phyloP scores from a whole-genome alignment of 495 filamentous ascomycete genomes.

The Aspergillus funiculosus region DNA sequence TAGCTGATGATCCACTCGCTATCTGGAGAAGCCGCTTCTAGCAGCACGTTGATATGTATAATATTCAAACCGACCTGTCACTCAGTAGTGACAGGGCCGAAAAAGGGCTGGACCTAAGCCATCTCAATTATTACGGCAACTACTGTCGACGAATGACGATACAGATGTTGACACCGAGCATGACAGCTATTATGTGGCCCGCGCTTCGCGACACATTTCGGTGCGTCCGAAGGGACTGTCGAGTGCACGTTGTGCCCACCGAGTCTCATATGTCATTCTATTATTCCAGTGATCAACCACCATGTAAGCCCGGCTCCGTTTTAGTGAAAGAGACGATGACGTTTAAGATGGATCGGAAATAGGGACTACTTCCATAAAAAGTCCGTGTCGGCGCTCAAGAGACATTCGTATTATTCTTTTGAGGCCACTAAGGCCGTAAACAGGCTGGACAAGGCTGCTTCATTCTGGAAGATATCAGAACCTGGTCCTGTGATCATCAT shows the following conservation, averaged over 20 bases:
- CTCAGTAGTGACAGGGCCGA: conserved; percentile 1
- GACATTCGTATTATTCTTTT: no score
- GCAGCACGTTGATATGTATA: not conserved
- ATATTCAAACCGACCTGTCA: conserved; percentile 1
- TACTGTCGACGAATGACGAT: conserved; percentile 8
- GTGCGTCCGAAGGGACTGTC: not conserved
- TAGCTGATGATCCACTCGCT: not conserved
- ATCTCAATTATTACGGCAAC: conserved; percentile 8
- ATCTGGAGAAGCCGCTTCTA: not conserved
- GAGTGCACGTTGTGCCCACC: not conserved
- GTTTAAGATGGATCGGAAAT: no score
- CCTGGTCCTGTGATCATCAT: no score
- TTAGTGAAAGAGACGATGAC: no score
- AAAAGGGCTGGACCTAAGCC: conserved; percentile 6
- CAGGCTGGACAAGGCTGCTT: no score
- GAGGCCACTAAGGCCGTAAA: no score
- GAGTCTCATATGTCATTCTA: conserved; percentile 5
- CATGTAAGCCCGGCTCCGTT: no score
- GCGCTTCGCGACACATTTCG: conserved; percentile 12
- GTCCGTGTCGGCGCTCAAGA: no score
- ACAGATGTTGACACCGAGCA: conserved; percentile 3
- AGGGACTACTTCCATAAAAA: no score
- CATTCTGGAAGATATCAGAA: no score
- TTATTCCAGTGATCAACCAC: conserved; percentile 8
- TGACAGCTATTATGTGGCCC: conserved; percentile 12